Evolutionary conservation across 208 protist species (phyloP).

Genomic region (Trypanosoma mega): DNA sequence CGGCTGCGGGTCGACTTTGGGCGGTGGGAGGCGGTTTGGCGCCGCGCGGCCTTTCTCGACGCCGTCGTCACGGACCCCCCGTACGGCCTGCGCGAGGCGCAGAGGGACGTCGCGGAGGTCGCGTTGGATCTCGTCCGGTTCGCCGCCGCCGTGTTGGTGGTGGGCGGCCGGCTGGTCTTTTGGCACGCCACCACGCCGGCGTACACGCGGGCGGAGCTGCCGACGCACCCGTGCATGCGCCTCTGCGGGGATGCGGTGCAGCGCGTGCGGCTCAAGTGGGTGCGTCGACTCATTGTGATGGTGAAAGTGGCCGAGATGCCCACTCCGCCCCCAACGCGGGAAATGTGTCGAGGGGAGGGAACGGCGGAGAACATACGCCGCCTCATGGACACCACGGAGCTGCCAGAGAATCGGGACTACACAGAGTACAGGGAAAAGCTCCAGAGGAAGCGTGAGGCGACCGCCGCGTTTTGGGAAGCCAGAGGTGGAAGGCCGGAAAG

Average conservation of each 20-base stretch:
- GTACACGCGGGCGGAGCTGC: slow-evolving; percentile 89
- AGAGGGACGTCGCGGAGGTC: slow-evolving; percentile 51
- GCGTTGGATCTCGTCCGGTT: slow-evolving; percentile 91
- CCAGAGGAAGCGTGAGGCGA: slow-evolving; percentile 45
- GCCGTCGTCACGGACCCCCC: slow-evolving; percentile 92
- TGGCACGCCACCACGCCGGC: slow-evolving; percentile 94
- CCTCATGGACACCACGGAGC: slow-evolving; percentile 61
- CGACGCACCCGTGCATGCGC: slow-evolving; percentile 88
- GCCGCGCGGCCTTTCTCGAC: slow-evolving; percentile 75
- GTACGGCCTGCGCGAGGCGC: slow-evolving; percentile 87
- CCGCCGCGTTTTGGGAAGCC: slow-evolving; percentile 14
- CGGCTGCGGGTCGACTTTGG: slow-evolving; percentile 87
- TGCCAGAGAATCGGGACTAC: slow-evolving; percentile 72
- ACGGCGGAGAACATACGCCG: slow-evolving; percentile 47
- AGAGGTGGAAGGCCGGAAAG: background rate
- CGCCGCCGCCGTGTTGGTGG: slow-evolving; percentile 79
- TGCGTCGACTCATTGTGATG: slow-evolving; percentile 74
- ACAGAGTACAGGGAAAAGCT: slow-evolving; percentile 66
- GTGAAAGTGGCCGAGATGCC: slow-evolving; percentile 45
- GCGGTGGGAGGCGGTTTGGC: slow-evolving; percentile 39
- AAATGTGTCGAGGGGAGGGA: slow-evolving; percentile 39
- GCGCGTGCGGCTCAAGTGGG: slow-evolving; percentile 78
- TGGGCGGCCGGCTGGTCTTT: slow-evolving; percentile 90
- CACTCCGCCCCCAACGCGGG: slow-evolving; percentile 36
- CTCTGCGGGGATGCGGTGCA: slow-evolving; percentile 80